Conservation (phyloP, 768 basidiomycete genomes). For the Mycena leptocephala region DNA sequence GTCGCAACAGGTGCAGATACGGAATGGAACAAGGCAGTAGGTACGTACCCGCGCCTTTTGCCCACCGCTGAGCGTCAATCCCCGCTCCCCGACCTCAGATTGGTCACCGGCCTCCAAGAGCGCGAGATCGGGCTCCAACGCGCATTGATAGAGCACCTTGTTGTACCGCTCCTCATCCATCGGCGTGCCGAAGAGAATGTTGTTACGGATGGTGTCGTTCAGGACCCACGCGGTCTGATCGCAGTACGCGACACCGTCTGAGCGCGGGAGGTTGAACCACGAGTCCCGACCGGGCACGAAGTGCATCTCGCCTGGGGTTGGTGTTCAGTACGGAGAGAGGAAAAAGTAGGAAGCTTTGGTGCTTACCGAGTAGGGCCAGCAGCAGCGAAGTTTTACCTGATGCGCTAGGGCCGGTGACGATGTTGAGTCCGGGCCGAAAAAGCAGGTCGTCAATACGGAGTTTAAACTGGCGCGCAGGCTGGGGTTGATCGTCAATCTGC, state of each 20-base stretch:
- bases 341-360: neutral
- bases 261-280: no score
- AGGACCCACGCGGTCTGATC: no score
- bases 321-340: neutral
- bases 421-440: conserved; percentile 70
- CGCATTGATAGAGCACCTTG: conserved; percentile 82
- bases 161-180: conserved; percentile 87
- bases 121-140: conserved; percentile 79
- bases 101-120: conserved; percentile 57
- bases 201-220: conserved; percentile 71
- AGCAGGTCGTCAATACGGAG: conserved; percentile 65
- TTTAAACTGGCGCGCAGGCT: conserved; percentile 60
- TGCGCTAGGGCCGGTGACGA: conserved; percentile 52
- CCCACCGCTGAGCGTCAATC: conserved; percentile 55
- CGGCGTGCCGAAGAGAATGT: conserved; percentile 85
- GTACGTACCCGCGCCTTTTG: conserved; percentile 57
- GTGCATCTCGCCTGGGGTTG: no score
- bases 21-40: no score
- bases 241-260: no score
- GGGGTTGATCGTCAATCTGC: conserved; percentile 41
- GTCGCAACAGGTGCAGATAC: no score
- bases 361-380: conserved; percentile 49
- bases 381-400: conserved; percentile 74
- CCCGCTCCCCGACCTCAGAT: conserved; percentile 64
- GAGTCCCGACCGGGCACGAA: no score